These are phyloP conservation scores for Seminavis robusta DNA, from an alignment of 108 stramenopile genomes.

Conservation along the genomic window DNA sequence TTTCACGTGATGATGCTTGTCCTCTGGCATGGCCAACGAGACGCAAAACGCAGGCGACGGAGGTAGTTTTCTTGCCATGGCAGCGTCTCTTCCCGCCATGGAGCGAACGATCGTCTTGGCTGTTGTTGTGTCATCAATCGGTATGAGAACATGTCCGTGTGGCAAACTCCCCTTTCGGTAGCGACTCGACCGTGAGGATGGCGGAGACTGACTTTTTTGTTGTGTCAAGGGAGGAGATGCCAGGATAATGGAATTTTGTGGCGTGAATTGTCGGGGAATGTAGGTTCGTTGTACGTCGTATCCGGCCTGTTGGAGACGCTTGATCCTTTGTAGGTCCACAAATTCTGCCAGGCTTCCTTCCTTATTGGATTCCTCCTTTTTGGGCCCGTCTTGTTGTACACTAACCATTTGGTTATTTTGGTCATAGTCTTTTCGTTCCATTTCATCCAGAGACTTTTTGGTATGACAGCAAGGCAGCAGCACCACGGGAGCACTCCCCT, in stretches of 20 bases:
- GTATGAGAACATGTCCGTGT: constrained; percentile 37
- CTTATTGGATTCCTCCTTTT: background rate
- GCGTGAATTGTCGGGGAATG: constrained; percentile 48
- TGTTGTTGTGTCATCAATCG: constrained; percentile 29
- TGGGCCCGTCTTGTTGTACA: background rate
- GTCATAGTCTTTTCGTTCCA: constrained; percentile 4
- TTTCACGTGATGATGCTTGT: too few relatives aligned
- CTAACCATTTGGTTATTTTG: background rate
- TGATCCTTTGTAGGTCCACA: constrained; percentile 39
- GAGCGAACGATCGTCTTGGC: constrained; percentile 13
- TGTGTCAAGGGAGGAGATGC: constrained; percentile 17
- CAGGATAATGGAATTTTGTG: constrained; percentile 55
- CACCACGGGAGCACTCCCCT: constrained; percentile 42
- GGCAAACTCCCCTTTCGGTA: background rate
- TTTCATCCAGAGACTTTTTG: constrained; percentile 2
- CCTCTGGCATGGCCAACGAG: constrained; percentile 39
- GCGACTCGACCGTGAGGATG: background rate
- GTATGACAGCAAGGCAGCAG: constrained; percentile 64
- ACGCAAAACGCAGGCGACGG: constrained; percentile 33
- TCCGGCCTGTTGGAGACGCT: constrained; percentile 41
- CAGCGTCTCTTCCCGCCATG: constrained; percentile 40
- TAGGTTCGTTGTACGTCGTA: constrained; percentile 28
- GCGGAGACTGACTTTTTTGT: background rate
- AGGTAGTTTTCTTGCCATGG: constrained; percentile 27
- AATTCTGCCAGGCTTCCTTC: constrained; percentile 35